These are phyloP conservation scores for Corrigiola litoralis DNA, from an alignment of 179 eudicot species.

Conservation along the genomic window DNA sequence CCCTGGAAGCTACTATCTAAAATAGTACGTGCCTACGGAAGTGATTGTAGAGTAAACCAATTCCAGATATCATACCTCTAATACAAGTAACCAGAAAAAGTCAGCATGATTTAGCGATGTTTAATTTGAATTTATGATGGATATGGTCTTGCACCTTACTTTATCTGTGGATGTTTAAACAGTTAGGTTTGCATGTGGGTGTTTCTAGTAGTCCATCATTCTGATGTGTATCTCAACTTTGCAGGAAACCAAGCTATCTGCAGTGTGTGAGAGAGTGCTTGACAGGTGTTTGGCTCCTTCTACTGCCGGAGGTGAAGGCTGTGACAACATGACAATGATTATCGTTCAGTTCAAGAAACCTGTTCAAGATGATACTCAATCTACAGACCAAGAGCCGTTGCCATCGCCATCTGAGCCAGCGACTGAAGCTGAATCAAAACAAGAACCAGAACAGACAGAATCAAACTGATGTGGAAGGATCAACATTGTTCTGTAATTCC, in stretches of 20 bases:
- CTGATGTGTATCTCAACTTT: not conserved
- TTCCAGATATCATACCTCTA: no score
- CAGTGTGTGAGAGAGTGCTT: constrained; percentile 62
- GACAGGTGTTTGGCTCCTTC: constrained; percentile 79
- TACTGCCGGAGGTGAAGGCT: constrained; percentile 88
- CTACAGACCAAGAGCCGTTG: constrained; percentile 24
- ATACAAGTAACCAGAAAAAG: no score
- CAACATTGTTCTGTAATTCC: not conserved
- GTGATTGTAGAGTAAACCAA: no score
- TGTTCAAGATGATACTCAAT: constrained; percentile 5
- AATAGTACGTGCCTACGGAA: no score
- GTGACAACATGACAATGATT: constrained; percentile 97
- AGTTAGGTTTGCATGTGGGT: no score
- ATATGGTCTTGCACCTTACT: no score
- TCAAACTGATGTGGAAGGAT: constrained; percentile 10
- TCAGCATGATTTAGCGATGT: no score
- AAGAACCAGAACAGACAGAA: constrained; percentile 21
- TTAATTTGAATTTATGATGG: not conserved
- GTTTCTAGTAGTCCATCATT: no score
- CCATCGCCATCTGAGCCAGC: constrained; percentile 23
- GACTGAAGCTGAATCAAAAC: constrained; percentile 5
- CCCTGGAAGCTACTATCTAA: no score
- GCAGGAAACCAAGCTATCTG: constrained; percentile 76
- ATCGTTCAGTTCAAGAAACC: constrained; percentile 76
- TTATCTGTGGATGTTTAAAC: no score